phyloP scores from a whole-genome alignment of 257 asterid genomes.

The Solanum raphanifolium region DNA sequence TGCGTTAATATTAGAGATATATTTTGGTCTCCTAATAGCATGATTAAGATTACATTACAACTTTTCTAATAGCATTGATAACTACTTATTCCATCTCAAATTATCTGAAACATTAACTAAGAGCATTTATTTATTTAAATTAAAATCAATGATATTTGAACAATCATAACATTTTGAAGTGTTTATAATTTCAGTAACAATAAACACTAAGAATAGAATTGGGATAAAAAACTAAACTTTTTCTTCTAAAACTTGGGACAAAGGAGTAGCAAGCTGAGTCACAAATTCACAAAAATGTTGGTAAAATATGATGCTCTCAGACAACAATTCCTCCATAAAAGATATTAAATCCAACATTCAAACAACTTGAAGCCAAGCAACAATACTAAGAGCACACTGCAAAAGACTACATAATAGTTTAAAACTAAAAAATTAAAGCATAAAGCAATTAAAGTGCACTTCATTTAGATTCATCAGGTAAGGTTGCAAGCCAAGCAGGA shows the following conservation, averaged over 20 bases:
- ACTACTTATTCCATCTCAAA: too few species aligned
- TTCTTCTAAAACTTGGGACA: too few species aligned
- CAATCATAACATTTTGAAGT: too few species aligned
- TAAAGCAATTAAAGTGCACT: background rate
- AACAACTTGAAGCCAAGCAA: background rate
- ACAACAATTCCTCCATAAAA: too few species aligned
- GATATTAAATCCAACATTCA: background rate
- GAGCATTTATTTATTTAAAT: too few species aligned
- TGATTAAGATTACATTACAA: too few species aligned
- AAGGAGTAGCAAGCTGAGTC: background rate
- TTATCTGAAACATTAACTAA: too few species aligned
- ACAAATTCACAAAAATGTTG: background rate
- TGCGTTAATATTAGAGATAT: background rate
- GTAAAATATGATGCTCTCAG: background rate
- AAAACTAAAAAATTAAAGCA: background rate
- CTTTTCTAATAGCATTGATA: too few species aligned
- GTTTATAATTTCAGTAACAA: too few species aligned
- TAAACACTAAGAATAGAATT: background rate
- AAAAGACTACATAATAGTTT: background rate
- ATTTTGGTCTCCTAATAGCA: background rate
- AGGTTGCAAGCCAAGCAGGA: slow-evolving; percentile 6
- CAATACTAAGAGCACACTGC: background rate
- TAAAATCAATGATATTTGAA: too few species aligned
- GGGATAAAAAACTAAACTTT: too few species aligned
- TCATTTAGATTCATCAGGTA: background rate